Evolutionary conservation across 148 eudicot species (phyloP).

Genomic region (Chenopodium album): DNA sequence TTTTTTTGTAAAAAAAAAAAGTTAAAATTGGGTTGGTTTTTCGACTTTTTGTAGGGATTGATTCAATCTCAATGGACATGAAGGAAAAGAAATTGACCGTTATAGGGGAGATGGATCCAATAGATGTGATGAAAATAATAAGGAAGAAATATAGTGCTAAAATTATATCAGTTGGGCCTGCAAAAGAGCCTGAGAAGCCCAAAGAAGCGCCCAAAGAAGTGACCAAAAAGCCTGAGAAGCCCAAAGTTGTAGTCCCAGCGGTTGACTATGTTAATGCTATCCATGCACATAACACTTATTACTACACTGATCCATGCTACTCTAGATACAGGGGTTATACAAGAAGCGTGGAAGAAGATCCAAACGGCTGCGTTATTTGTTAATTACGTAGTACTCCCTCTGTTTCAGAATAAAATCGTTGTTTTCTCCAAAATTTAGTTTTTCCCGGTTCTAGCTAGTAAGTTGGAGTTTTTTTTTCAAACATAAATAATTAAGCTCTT

Average conservation of each 20-base stretch:
- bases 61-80: conserved; percentile 50
- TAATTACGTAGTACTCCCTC: conserved; percentile 10
- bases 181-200: conserved; percentile 50
- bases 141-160: conserved; percentile 44
- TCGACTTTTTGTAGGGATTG: conserved; percentile 42
- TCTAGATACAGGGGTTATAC: neutral
- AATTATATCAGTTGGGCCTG: conserved; percentile 52
- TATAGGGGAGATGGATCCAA: conserved; percentile 56
- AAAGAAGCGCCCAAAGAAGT: conserved; percentile 26
- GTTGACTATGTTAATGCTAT: neutral
- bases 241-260: neutral
- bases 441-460: too few species aligned
- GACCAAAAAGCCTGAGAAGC: conserved; percentile 8
- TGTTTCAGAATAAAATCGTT: too few species aligned
- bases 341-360: conserved; percentile 47
- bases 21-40: neutral
- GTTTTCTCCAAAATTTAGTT: too few species aligned
- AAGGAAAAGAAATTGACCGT: conserved; percentile 53
- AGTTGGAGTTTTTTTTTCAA: too few species aligned
- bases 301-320: neutral
- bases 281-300: neutral
- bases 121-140: conserved; percentile 38
- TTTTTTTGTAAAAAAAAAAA: too few species aligned
- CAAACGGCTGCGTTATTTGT: conserved; percentile 58
- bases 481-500: too few species aligned